Percentiles rank a stretch among this genome's conserved stretches.
These are phyloP conservation scores for Persicaria tinctoria DNA, from an alignment of 148 eudicot genomes.

Conservation along the genomic window DNA sequence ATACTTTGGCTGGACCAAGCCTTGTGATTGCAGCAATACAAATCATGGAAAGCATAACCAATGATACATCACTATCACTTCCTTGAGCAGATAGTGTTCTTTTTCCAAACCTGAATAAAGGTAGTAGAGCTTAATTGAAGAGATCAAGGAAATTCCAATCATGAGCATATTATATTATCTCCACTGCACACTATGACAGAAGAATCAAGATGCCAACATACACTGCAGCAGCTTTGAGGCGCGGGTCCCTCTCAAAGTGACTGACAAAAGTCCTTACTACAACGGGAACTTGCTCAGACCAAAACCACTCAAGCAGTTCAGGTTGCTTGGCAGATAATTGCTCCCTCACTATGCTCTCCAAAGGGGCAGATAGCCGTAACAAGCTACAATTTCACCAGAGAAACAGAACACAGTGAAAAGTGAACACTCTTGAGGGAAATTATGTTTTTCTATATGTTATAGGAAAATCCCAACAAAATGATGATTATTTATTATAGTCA, in stretches of 20 bases:
- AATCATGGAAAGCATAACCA: constrained; percentile 66
- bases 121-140: constrained; percentile 6
- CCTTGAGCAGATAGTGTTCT: constrained; percentile 33
- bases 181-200: constrained; percentile 8
- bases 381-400: constrained; percentile 43
- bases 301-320: constrained; percentile 80
- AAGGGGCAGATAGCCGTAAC: constrained; percentile 72
- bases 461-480: background rate
- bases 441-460: background rate
- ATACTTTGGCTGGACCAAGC: constrained; percentile 88
- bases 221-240: constrained; percentile 65
- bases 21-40: constrained; percentile 69
- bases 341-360: constrained; percentile 79
- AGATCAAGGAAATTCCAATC: background rate
- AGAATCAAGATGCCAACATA: constrained; percentile 31
- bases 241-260: constrained; percentile 76
- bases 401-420: constrained; percentile 2
- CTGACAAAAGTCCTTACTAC: constrained; percentile 68
- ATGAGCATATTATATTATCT: background rate
- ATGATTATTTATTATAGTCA: background rate
- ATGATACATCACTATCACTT: constrained; percentile 56
- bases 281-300: constrained; percentile 91
- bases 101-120: constrained; percentile 46
- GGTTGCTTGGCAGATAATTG: constrained; percentile 71
- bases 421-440: background rate